phyloP scores from a whole-genome alignment of 116 monocot genomes.

The Cymodocea nodosa region DNA sequence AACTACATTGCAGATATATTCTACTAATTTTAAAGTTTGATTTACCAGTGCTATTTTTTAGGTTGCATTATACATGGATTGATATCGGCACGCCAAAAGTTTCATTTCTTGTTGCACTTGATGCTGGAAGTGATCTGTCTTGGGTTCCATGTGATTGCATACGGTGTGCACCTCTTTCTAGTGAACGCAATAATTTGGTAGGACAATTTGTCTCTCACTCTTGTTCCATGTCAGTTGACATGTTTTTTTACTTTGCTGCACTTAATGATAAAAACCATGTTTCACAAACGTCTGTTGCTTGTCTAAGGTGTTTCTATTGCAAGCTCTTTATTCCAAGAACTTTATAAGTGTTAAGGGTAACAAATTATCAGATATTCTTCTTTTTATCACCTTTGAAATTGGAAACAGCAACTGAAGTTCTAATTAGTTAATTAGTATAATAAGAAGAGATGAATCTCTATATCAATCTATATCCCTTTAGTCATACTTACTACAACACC shows the following conservation, averaged over 20 bases:
- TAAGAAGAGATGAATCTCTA: too few relatives aligned
- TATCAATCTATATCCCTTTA: too few relatives aligned
- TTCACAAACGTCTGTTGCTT: too few relatives aligned
- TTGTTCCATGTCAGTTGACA: too few relatives aligned
- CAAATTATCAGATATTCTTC: background rate
- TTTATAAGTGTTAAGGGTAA: background rate
- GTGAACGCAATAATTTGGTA: conserved; percentile 67
- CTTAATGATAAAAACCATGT: too few relatives aligned
- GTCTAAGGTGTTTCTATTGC: too few relatives aligned
- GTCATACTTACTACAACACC: too few relatives aligned
- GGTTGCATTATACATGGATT: conserved; percentile 95
- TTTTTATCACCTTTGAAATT: background rate
- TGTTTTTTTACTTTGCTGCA: too few relatives aligned
- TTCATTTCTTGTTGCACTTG: conserved; percentile 88
- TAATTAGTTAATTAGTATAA: background rate
- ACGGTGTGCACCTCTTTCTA: conserved; percentile 79
- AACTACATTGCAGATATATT: too few relatives aligned
- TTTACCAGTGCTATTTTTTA: conserved; percentile 5
- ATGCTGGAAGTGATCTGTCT: conserved; percentile 88
- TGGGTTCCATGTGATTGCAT: conserved; percentile 99
- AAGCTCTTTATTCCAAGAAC: background rate
- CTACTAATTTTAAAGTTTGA: too few relatives aligned
- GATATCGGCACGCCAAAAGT: conserved; percentile 93
- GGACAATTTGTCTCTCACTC: conserved; percentile 1
- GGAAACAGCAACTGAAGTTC: background rate